phyloP scores from a whole-genome alignment of 1,139 yeast species.

The Hyphopichia fennica region DNA sequence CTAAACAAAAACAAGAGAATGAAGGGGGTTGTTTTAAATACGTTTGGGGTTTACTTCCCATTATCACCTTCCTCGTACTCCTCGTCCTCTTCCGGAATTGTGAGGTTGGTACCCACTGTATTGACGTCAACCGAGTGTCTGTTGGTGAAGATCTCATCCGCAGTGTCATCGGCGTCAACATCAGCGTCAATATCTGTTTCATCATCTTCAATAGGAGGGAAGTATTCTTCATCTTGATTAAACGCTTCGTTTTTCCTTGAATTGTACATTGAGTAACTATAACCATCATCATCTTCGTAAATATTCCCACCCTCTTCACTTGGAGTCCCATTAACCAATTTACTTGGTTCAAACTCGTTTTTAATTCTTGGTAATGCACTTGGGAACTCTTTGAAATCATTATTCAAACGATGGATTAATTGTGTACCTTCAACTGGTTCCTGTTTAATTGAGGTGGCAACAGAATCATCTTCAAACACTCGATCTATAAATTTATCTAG shows the following conservation, averaged over 20 bases:
- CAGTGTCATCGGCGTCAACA: background rate
- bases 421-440: background rate
- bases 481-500: background rate
- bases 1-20: too few species aligned
- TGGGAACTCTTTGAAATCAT: background rate
- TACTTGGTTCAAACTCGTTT: background rate
- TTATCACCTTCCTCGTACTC: background rate
- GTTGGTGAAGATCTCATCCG: background rate
- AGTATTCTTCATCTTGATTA: background rate
- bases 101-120: background rate
- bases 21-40: too few species aligned
- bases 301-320: background rate
- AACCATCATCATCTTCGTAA: conserved; percentile 11
- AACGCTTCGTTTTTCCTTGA: background rate
- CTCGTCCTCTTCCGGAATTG: conserved; percentile 3
- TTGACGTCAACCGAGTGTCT: background rate
- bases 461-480: background rate
- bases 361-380: background rate
- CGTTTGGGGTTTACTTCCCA: background rate
- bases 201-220: background rate
- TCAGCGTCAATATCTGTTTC: background rate
- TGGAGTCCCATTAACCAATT: too few species aligned
- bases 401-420: background rate
- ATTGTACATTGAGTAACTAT: conserved; percentile 5
- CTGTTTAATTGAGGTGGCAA: background rate